Percentiles rank a stretch among this genome's conserved stretches.
These are phyloP conservation scores for Xylaria flabelliformis DNA, from an alignment of 495 filamentous ascomycete species.

Conservation along the genomic window DNA sequence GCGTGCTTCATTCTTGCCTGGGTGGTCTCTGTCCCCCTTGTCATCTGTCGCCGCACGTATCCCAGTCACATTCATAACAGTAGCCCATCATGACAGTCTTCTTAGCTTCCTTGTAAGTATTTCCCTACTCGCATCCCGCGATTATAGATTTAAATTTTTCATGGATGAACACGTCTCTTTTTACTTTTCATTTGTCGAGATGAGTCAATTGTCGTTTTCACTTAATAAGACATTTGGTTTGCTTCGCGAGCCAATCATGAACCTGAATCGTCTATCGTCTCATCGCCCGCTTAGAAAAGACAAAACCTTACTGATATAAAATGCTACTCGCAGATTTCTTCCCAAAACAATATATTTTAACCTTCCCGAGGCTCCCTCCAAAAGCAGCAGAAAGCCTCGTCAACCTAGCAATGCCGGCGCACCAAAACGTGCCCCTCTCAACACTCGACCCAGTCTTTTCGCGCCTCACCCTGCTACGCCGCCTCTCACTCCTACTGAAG, in stretches of 20 bases:
- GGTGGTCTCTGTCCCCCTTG: background rate
- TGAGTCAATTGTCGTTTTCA: background rate
- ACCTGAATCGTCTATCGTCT: background rate
- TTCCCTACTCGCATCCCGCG: background rate
- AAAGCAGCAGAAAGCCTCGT: background rate
- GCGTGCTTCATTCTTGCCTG: background rate
- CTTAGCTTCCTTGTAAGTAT: constrained; percentile 81
- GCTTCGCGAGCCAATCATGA: constrained; percentile 9
- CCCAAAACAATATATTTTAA: constrained; percentile 88
- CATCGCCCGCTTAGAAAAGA: background rate
- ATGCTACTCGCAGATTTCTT: constrained; percentile 67
- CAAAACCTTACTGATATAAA: background rate
- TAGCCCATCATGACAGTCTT: constrained; percentile 75
- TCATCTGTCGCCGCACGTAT: background rate
- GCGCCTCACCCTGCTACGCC: constrained; percentile 51
- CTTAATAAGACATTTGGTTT: too few relatives aligned
- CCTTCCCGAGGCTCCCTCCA: constrained; percentile 46
- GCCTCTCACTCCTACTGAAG: constrained; percentile 67
- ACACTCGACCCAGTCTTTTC: constrained; percentile 55
- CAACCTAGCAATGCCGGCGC: constrained; percentile 39
- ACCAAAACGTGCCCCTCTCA: constrained; percentile 38
- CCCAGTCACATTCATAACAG: constrained; percentile 5
- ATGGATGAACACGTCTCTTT: too few relatives aligned
- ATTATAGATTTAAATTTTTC: constrained; percentile 19
- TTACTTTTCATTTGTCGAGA: background rate